phyloP scores from a whole-genome alignment of 2,329 filamentous ascomycete species.

The Hymenoscyphus occultus region DNA sequence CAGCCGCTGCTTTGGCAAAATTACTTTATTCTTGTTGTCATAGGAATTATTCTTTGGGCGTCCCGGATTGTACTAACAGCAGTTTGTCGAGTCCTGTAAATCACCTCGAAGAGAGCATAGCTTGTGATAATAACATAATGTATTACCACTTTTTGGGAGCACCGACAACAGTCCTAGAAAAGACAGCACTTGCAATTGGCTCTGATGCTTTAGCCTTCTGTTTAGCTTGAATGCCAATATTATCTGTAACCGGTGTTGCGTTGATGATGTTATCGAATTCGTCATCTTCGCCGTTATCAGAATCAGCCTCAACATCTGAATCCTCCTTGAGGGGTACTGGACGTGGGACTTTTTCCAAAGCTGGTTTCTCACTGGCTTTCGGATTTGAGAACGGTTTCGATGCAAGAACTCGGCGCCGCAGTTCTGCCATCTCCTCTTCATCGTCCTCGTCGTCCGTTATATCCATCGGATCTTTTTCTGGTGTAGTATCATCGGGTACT shows the following conservation, averaged over 20 bases:
- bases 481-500: conserved; percentile 38
- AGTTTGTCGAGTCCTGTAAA: background rate
- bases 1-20: background rate
- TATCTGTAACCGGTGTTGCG: conserved; percentile 84
- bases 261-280: conserved; percentile 93
- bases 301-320: conserved; percentile 68
- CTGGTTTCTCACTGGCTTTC: conserved; percentile 48
- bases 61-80: background rate
- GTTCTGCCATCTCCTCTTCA: conserved; percentile 84
- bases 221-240: conserved; percentile 67
- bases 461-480: conserved; percentile 64
- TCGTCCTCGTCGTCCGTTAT: conserved; percentile 79
- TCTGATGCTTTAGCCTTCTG: conserved; percentile 50
- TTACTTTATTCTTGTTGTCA: background rate
- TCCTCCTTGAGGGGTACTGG: conserved; percentile 57
- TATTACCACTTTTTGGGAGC: conserved; percentile 38
- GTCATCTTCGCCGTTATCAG: conserved; percentile 65
- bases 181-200: conserved; percentile 34
- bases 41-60: background rate
- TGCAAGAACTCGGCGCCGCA: conserved; percentile 82
- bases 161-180: conserved; percentile 37
- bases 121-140: conserved; percentile 6
- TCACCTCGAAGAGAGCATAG: background rate
- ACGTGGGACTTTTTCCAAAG: conserved; percentile 59
- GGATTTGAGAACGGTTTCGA: conserved; percentile 82